These are phyloP conservation scores for Yamadazyma atmosphaerica DNA, from an alignment of 1,139 yeast genomes.

Conservation along the genomic window DNA sequence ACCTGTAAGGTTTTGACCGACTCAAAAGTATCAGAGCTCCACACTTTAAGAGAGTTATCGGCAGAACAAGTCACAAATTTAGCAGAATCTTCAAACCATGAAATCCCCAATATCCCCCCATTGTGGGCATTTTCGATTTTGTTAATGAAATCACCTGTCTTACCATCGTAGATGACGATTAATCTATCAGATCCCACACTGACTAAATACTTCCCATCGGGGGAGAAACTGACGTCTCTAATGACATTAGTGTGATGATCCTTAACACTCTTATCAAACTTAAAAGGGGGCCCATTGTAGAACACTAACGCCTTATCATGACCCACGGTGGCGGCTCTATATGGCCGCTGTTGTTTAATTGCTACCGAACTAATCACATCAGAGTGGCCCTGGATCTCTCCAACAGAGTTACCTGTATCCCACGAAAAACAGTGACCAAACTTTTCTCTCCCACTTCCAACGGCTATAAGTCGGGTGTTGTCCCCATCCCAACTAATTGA, in stretches of 20 bases:
- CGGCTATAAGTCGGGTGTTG: slow-evolving; percentile 81
- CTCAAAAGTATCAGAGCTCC: slow-evolving; percentile 43
- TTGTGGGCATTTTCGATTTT: slow-evolving; percentile 59
- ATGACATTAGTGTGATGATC: slow-evolving; percentile 77
- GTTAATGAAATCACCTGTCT: slow-evolving; percentile 71
- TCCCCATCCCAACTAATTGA: slow-evolving; percentile 95
- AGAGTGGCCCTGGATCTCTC: slow-evolving; percentile 95
- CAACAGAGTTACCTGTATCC: slow-evolving; percentile 94
- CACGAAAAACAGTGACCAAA: slow-evolving; percentile 92
- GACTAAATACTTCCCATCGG: slow-evolving; percentile 70
- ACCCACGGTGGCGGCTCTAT: slow-evolving; percentile 89
- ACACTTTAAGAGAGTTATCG: slow-evolving; percentile 69
- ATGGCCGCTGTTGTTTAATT: slow-evolving; percentile 86
- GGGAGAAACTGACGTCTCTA: slow-evolving; percentile 80
- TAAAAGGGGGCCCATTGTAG: slow-evolving; percentile 91
- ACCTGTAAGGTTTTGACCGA: slow-evolving; percentile 42
- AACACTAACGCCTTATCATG: slow-evolving; percentile 87
- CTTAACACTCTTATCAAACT: slow-evolving; percentile 71
- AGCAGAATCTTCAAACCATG: slow-evolving; percentile 65
- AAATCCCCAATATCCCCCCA: slow-evolving; percentile 78
- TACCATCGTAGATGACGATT: slow-evolving; percentile 81
- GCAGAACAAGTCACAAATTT: slow-evolving; percentile 81
- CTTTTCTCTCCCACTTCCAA: slow-evolving; percentile 90
- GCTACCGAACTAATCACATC: slow-evolving; percentile 80
- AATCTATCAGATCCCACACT: slow-evolving; percentile 86